Evolutionary conservation across 805 yeast species (phyloP).

Genomic region (Saturnispora kantuleensis): DNA sequence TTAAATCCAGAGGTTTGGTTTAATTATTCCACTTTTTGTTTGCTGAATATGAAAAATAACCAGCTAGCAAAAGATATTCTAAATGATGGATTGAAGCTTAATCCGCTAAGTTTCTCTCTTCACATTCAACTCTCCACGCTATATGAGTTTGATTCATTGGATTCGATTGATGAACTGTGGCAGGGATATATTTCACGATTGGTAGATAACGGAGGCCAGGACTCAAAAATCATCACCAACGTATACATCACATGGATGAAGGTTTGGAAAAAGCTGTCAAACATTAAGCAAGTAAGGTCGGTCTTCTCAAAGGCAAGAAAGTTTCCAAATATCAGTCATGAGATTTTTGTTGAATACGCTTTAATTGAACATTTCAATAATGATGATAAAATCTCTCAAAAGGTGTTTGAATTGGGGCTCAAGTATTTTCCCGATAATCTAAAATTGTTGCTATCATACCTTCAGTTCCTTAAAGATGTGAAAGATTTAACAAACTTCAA

Average conservation of each 20-base stretch:
- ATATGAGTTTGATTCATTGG: conserved; percentile 48
- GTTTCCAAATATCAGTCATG: conserved; percentile 53
- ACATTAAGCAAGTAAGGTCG: conserved; percentile 50
- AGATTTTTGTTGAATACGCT: conserved; percentile 75
- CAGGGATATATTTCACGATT: conserved; percentile 41
- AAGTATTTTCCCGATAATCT: conserved; percentile 42
- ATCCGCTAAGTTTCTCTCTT: conserved; percentile 62
- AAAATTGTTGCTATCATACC: conserved; percentile 55
- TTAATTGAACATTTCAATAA: conserved; percentile 64
- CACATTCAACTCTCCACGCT: conserved; percentile 60
- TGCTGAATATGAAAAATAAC: conserved; percentile 11
- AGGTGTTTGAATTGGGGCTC: conserved; percentile 72
- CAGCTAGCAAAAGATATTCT: conserved; percentile 33
- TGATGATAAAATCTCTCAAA: conserved; percentile 58
- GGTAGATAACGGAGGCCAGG: conserved; percentile 20
- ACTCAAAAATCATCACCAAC: conserved; percentile 36
- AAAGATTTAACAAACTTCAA: conserved; percentile 67
- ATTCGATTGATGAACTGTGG: conserved; percentile 41
- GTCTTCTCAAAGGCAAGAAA: conserved; percentile 65
- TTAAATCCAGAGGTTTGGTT: conserved; percentile 75
- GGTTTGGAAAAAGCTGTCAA: conserved; percentile 47
- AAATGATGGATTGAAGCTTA: conserved; percentile 45
- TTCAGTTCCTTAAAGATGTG: conserved; percentile 57
- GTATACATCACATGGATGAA: conserved; percentile 65
- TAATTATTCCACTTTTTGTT: conserved; percentile 32